A percentile compares a stretch with the other conserved stretches of the same genome.
Evolutionary conservation across 345 rosid species (phyloP).

Genomic region (Trapa incisa): DNA sequence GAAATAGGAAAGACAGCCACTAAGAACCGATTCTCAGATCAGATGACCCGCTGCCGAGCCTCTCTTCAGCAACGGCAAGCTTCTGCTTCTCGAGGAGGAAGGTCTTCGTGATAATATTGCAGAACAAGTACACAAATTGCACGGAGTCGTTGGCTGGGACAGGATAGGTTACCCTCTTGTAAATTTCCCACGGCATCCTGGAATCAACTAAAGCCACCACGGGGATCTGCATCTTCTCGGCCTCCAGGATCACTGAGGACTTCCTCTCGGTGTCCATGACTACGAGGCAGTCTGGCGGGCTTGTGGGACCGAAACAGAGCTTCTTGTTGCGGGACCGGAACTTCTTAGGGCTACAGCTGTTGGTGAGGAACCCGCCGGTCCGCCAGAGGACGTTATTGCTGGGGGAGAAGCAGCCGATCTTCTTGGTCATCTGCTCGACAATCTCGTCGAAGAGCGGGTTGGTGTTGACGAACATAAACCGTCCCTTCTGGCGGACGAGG

Average conservation of each 20-base stretch:
- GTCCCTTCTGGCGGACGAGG: constrained; percentile 44
- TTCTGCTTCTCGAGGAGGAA: constrained; percentile 69
- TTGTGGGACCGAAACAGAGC: constrained; percentile 69
- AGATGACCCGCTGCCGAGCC: too few species aligned
- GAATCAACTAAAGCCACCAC: constrained; percentile 85
- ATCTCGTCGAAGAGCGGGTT: constrained; percentile 85
- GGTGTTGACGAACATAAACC: constrained; percentile 78
- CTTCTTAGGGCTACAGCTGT: constrained; percentile 85
- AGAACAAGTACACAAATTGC: constrained; percentile 85
- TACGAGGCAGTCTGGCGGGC: constrained; percentile 82
- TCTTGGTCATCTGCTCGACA: constrained; percentile 59
- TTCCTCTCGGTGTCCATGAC: constrained; percentile 80
- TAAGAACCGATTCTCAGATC: not conserved
- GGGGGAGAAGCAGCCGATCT: constrained; percentile 56
- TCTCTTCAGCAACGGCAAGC: constrained; percentile 8
- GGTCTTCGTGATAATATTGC: constrained; percentile 86
- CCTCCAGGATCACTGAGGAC: constrained; percentile 69
- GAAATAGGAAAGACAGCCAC: not conserved
- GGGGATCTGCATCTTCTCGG: constrained; percentile 69
- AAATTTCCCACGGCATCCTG: constrained; percentile 66
- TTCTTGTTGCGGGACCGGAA: constrained; percentile 79
- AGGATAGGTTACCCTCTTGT: constrained; percentile 67
- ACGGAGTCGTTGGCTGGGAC: constrained; percentile 88
- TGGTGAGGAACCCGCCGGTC: constrained; percentile 78
- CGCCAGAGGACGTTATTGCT: constrained; percentile 51